Base-by-base conservation (phyloP, 1,284 basidiomycete genomes). In the Testicularia cyperi region DNA sequence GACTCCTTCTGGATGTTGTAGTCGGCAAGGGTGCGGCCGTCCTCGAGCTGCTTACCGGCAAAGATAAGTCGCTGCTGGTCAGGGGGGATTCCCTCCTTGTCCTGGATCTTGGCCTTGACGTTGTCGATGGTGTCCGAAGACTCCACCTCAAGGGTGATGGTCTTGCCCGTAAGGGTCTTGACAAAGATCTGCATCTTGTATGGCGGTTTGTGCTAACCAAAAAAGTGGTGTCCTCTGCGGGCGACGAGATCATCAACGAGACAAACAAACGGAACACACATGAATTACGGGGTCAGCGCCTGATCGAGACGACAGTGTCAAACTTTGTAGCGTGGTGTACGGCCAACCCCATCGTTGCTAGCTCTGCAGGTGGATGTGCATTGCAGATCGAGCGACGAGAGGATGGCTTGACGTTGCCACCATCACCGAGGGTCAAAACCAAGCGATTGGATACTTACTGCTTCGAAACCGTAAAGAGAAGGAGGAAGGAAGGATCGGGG, bases 1-100 rank as follows among this genome's bases (percentile, higher is more conserved):
- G 65, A 63, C 64, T 75, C 69, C 77, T 95, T 95, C 77, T 97
- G 92, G 74, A 79, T 82, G 78, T 97, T 97, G 78, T 88, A 82
- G 47, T 79, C 78, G 48, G 75, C 75, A 37, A 80, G 75, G 21
- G 79, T 79, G 30, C 79, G 72, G 33, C 79, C 79, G 58, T 80
- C 79, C 68, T 80, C 79, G 41, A 97, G 87, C 81, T 97, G 92
- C 83, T 96, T 96, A 73, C 92, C 92, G 44, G 92, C 92, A 77
- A 96, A 97, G 83, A 96, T 96, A 78, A 97, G 80, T 69, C 92
- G 90, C 79, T 96, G 92, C 80, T 96, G 91, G 81, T 95, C 92
- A 69, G 90, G 90, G 49, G 90, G 88, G 57, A 92, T 92, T 23
- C 90, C 80, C 68, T 81, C 81, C 77, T 82, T 81, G 75, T 81